These are phyloP conservation scores for Penicillium concentricum DNA, from an alignment of 2,329 filamentous ascomycete species.

Conservation along the genomic window DNA sequence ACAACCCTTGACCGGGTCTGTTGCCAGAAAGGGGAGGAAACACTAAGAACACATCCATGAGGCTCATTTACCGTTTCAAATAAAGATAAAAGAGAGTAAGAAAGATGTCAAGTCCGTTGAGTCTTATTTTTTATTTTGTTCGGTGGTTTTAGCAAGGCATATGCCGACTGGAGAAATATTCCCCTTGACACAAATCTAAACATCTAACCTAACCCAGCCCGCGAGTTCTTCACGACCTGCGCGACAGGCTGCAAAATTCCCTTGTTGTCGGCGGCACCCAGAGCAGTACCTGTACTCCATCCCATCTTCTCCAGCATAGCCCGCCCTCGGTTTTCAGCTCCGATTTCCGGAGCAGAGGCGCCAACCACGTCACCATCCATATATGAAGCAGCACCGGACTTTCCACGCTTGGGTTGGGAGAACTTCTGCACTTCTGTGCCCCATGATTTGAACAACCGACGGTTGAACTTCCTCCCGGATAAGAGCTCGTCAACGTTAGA, in stretches of 20 bases:
- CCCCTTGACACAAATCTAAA: background rate
- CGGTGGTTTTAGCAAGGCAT: background rate
- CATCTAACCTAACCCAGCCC: constrained; percentile 70
- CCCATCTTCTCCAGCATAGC: constrained; percentile 96
- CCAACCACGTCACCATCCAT: constrained; percentile 87
- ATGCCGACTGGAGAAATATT: background rate
- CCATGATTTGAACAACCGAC: constrained; percentile 27
- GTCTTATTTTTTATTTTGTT: background rate
- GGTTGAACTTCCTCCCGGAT: constrained; percentile 33
- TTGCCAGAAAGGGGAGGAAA: constrained; percentile 3
- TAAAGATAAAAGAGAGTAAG: too few species aligned
- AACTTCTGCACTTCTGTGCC: constrained; percentile 21
- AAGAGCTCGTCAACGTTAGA: constrained; percentile 44
- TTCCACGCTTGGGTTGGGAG: constrained; percentile 34
- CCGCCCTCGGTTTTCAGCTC: constrained; percentile 76
- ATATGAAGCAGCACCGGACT: constrained; percentile 55
- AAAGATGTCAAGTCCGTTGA: background rate
- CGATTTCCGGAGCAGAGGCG: constrained; percentile 78
- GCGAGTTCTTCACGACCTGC: constrained; percentile 82
- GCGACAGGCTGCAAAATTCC: constrained; percentile 83
- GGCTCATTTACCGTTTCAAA: background rate
- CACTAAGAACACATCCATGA: background rate
- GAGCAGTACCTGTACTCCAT: constrained; percentile 80
- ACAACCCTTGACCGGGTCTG: constrained; percentile 37
- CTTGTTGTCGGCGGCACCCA: constrained; percentile 80